Evolutionary conservation across 164 flowering plant species (phyloP).

Genomic region (Amborella trichopoda): DNA sequence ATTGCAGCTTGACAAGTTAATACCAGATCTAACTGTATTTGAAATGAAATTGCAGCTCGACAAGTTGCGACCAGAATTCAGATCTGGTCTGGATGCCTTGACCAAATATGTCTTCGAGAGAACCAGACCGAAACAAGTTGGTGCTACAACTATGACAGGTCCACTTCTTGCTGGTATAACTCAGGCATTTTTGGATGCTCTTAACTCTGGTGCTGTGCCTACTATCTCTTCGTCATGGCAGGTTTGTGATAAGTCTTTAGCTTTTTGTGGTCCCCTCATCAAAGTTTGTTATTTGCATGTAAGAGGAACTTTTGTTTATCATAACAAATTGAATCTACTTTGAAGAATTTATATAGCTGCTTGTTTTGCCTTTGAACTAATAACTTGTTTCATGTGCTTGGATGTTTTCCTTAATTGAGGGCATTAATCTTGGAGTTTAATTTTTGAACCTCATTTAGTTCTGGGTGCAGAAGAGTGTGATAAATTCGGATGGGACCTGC

Average conservation of each 20-base stretch:
- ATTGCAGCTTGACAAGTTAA: too few relatives aligned
- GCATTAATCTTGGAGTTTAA: too few relatives aligned
- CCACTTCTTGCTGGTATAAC: conserved; percentile 87
- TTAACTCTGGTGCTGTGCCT: conserved; percentile 98
- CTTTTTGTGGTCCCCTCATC: neutral
- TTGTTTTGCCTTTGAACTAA: too few relatives aligned
- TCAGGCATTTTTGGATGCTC: conserved; percentile 82
- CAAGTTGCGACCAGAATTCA: conserved; percentile 84
- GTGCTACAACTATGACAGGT: conserved; percentile 88
- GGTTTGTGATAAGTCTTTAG: conserved; percentile 30
- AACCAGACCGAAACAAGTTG: conserved; percentile 95
- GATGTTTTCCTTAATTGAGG: neutral
- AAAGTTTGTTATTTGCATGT: too few relatives aligned
- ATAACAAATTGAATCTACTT: too few relatives aligned
- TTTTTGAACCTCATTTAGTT: too few relatives aligned
- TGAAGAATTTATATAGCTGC: too few relatives aligned
- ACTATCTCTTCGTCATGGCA: conserved; percentile 98
- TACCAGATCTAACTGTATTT: too few relatives aligned
- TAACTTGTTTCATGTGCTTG: neutral
- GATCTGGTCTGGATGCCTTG: conserved; percentile 85
- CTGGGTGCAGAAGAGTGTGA: too few relatives aligned
- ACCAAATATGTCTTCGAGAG: conserved; percentile 95
- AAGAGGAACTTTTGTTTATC: too few relatives aligned
- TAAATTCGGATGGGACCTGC: too few relatives aligned
- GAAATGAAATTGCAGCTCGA: conserved; percentile 68